A percentile compares a stretch with the other conserved stretches of the same genome.
These are phyloP conservation scores for Coniferiporia weirii DNA, from an alignment of 1,284 basidiomycete species.

Conservation along the genomic window DNA sequence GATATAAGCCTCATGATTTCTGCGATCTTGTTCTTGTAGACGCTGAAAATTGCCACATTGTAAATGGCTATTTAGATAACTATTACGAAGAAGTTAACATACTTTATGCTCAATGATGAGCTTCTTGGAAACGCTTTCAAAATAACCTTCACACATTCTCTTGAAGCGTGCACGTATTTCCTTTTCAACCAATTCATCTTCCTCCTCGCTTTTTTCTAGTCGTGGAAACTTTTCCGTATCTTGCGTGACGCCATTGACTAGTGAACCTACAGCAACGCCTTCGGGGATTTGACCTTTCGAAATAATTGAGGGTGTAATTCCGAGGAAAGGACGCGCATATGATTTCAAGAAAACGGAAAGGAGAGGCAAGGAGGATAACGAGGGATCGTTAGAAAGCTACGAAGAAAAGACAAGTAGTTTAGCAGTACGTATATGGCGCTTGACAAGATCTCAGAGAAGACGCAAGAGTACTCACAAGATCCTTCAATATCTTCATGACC, in stretches of 20 bases:
- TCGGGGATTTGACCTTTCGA: slow-evolving; percentile 52
- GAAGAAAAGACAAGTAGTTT: slow-evolving; percentile 16
- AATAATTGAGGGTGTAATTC: slow-evolving; percentile 48
- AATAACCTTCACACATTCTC: slow-evolving; percentile 91
- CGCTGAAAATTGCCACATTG: slow-evolving; percentile 44
- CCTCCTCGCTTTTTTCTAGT: slow-evolving; percentile 37
- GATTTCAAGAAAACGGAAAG: slow-evolving; percentile 82
- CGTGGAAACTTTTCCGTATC: slow-evolving; percentile 39
- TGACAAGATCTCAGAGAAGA: slow-evolving; percentile 3
- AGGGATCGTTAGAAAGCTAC: slow-evolving; percentile 83
- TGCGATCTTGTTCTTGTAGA: slow-evolving; percentile 92
- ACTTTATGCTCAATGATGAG: slow-evolving; percentile 89
- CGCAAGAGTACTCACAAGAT: slow-evolving; percentile 56
- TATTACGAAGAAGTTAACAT: slow-evolving; percentile 1
- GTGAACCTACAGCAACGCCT: slow-evolving; percentile 47
- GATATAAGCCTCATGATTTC: slow-evolving; percentile 98
- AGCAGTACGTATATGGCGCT: slow-evolving; percentile 2
- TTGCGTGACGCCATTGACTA: slow-evolving; percentile 41
- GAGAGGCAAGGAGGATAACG: slow-evolving; percentile 80
- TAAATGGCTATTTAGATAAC: slow-evolving; percentile 1
- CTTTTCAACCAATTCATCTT: slow-evolving; percentile 73
- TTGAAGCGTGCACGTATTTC: slow-evolving; percentile 87
- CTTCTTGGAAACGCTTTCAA: slow-evolving; percentile 87
- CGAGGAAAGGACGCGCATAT: slow-evolving; percentile 77
- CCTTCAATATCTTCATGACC: slow-evolving; percentile 77